Percentiles rank a stretch among this genome's conserved stretches.
Evolutionary conservation across 495 filamentous ascomycete genomes (phyloP).

Genomic region (Lasiosphaeria ovina): DNA sequence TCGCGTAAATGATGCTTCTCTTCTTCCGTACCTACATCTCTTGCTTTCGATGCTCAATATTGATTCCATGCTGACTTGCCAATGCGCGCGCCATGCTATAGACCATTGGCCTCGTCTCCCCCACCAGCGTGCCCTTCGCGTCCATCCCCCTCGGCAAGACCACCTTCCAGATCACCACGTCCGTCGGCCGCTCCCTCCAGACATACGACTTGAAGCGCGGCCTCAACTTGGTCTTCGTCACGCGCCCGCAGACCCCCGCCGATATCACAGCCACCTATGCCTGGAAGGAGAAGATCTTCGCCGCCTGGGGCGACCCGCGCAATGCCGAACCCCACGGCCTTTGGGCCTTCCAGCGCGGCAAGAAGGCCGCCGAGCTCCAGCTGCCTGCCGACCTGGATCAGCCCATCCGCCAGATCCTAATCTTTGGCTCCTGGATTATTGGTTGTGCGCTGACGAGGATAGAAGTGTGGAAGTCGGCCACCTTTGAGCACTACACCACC

Average conservation of each 20-base stretch:
- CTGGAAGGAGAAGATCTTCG: conserved; percentile 83
- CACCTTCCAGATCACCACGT: conserved; percentile 96
- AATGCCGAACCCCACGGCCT: conserved; percentile 59
- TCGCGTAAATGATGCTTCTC: conserved; percentile 58
- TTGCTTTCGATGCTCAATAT: background rate
- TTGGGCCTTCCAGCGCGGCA: conserved; percentile 96
- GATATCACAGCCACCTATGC: conserved; percentile 81
- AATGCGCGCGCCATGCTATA: conserved; percentile 28
- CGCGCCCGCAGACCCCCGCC: conserved; percentile 80
- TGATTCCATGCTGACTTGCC: background rate
- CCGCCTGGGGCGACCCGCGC: conserved; percentile 71
- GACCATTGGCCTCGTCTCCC: conserved; percentile 91
- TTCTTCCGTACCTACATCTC: conserved; percentile 13
- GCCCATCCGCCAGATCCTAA: conserved; percentile 71
- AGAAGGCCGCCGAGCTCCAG: conserved; percentile 72
- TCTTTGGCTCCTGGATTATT: conserved; percentile 91
- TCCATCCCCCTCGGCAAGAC: conserved; percentile 85
- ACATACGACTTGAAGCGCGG: conserved; percentile 91
- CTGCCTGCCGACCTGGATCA: conserved; percentile 57
- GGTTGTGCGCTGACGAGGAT: conserved; percentile 72
- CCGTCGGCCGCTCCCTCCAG: conserved; percentile 81
- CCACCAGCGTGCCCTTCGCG: conserved; percentile 84
- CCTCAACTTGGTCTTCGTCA: conserved; percentile 88
- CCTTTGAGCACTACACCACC: conserved; percentile 85
- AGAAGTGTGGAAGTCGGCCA: conserved; percentile 85